Conservation (phyloP, 805 yeast species). For the Teunomyces aglyptinius region DNA sequence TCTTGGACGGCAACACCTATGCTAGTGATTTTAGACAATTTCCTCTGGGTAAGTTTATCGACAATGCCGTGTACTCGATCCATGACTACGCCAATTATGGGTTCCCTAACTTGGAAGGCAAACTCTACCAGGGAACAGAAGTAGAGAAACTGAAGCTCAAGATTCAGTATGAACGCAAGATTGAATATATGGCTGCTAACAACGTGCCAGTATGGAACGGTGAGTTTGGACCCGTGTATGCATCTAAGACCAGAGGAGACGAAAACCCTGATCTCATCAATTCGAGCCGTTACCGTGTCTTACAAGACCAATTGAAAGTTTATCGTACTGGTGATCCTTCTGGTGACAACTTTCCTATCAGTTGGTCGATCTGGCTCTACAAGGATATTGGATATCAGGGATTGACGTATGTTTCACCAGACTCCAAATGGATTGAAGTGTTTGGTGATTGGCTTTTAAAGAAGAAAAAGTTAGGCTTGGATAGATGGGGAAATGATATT, state of each 20-base stretch:
- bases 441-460: conserved; percentile 43
- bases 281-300: conserved; percentile 38
- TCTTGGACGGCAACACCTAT: conserved; percentile 51
- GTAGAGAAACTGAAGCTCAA: conserved; percentile 35
- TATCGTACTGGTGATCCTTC: conserved; percentile 48
- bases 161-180: conserved; percentile 41
- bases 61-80: conserved; percentile 49
- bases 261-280: conserved; percentile 36
- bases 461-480: conserved; percentile 46
- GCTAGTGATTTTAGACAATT: conserved; percentile 51
- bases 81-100: conserved; percentile 49
- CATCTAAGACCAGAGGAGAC: conserved; percentile 44
- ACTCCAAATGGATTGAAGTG: conserved; percentile 41
- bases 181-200: conserved; percentile 39
- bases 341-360: conserved; percentile 44
- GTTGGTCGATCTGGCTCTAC: conserved; percentile 55
- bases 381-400: conserved; percentile 56
- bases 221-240: conserved; percentile 52
- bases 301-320: conserved; percentile 45
- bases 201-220: conserved; percentile 55
- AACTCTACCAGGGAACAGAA: conserved; percentile 32
- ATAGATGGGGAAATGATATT: conserved; percentile 50
- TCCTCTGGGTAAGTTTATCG: conserved; percentile 32
- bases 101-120: conserved; percentile 38
- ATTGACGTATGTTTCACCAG: conserved; percentile 44